A percentile compares a stretch with the other conserved stretches of the same genome.
Conservation (phyloP, 208 protist genomes). For the Acanthamoeba pearcei region DNA sequence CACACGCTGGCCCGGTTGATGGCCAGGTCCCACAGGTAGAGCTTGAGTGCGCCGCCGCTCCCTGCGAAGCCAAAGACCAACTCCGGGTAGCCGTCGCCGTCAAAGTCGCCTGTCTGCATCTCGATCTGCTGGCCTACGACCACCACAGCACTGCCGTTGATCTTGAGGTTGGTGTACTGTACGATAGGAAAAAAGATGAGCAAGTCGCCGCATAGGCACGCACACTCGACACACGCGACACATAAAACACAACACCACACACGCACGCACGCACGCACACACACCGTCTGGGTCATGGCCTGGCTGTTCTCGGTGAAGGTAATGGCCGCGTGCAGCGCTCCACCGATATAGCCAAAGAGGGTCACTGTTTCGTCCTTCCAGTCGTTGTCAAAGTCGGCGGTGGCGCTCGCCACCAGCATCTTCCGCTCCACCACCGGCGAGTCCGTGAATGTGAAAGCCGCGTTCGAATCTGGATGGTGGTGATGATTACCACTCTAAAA, state of each 20-base stretch:
- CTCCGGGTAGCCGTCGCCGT: constrained; percentile 34
- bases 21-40: constrained; percentile 7
- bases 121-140: neutral
- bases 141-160: neutral
- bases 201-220: no score
- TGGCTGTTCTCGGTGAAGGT: neutral
- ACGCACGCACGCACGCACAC: neutral
- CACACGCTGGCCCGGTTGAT: neutral
- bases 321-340: neutral
- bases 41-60: neutral
- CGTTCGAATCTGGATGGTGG: neutral
- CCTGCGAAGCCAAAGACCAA: constrained; percentile 28
- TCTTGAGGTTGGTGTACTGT: no score
- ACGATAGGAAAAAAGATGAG: no score
- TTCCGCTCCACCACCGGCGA: neutral
- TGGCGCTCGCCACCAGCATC: constrained; percentile 25
- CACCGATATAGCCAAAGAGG: constrained; percentile 9
- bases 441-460: neutral
- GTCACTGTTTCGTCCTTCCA: constrained; percentile 43
- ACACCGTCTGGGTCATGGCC: neutral
- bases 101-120: constrained; percentile 46
- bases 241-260: no score
- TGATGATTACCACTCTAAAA: no score
- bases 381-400: constrained; percentile 43
- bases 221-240: no score